Conservation (phyloP, 768 basidiomycete species). For the Royoungia palumana region DNA sequence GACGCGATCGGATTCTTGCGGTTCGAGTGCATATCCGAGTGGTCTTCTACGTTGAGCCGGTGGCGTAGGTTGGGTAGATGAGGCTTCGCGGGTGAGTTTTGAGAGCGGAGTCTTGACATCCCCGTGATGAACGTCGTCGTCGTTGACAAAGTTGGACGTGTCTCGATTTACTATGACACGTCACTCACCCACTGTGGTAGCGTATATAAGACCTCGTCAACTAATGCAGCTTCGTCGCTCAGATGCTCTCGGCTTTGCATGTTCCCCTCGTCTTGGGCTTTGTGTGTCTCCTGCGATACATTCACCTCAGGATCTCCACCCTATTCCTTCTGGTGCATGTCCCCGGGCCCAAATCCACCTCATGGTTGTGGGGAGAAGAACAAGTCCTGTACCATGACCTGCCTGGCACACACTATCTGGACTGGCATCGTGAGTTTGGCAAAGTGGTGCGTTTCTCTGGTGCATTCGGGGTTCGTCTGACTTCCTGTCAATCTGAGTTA, state of each 20-base stretch:
- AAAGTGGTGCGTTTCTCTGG: constrained; percentile 54
- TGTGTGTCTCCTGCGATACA: constrained; percentile 31
- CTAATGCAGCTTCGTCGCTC: background rate
- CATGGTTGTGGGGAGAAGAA: constrained; percentile 61
- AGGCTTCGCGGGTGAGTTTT: constrained; percentile 27
- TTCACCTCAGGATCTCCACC: constrained; percentile 34
- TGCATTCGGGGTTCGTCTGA: constrained; percentile 47
- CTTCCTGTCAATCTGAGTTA: background rate
- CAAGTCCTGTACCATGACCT: constrained; percentile 47
- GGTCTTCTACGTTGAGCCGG: constrained; percentile 39
- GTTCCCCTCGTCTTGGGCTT: constrained; percentile 21
- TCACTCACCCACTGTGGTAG: constrained; percentile 11
- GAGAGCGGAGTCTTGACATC: constrained; percentile 27
- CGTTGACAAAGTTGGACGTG: constrained; percentile 7
- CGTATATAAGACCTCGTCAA: constrained; percentile 6
- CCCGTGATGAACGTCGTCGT: constrained; percentile 1
- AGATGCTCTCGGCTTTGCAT: constrained; percentile 10
- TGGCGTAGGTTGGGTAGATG: constrained; percentile 28
- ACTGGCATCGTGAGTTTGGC: constrained; percentile 54
- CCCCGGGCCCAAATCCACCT: constrained; percentile 49
- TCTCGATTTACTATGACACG: constrained; percentile 12
- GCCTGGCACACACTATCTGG: constrained; percentile 51
- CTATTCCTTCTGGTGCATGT: constrained; percentile 40
- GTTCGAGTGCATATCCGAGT: constrained; percentile 22
- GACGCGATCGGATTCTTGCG: constrained; percentile 54